Base-by-base conservation (phyloP, 148 eudicot species). In the Camellia japonica region DNA sequence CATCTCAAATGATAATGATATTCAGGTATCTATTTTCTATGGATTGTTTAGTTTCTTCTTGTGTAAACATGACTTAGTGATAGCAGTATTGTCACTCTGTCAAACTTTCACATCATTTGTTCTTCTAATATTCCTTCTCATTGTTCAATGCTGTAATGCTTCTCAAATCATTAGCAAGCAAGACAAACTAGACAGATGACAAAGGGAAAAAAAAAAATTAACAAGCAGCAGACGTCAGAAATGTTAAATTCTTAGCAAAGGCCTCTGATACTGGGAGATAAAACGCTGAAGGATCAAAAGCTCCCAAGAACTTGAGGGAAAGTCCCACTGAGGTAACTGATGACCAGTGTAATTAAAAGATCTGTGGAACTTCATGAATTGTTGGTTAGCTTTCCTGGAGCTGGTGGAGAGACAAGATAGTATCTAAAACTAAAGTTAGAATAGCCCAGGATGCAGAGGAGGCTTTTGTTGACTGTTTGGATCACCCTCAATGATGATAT, bases 1-100 rank as follows among this genome's bases (percentile, higher is more conserved):
- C 75, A 79, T 92, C 79, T 80, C 88, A 74, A 86, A 83, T 78
- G 92, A 87, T 83, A 86, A 92, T 78, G 85, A 87, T 68, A 87
- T 92, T 78, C 90, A 92, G 92, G 95, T 92, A 47, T 52, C 70
- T 69, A 3, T 64, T 60, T 58, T 76, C 55, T 41, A 38, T 52
- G 15, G 4, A 49, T 42, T 71, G 44, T 70, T 18, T 61, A 82
- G 60, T 30, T 69, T 71, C 70, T 71, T 55, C 13, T 51, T 54
- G 20, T 61, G 23, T 75, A 46, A 49, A 59, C 18, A 60, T 69
- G 76, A 64, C 71, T 67, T 67, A 2, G 1, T n/a, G 11, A 12
- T 16, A 23, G 68, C 7, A 42, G 3, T 7, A 20, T 64, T 23
- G 8, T 20, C 12, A 56, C 43, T 18, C 3, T 73, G 19, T 38